Base-by-base conservation (phyloP, 2,329 filamentous ascomycete genomes). In the Alternaria brassicae region DNA sequence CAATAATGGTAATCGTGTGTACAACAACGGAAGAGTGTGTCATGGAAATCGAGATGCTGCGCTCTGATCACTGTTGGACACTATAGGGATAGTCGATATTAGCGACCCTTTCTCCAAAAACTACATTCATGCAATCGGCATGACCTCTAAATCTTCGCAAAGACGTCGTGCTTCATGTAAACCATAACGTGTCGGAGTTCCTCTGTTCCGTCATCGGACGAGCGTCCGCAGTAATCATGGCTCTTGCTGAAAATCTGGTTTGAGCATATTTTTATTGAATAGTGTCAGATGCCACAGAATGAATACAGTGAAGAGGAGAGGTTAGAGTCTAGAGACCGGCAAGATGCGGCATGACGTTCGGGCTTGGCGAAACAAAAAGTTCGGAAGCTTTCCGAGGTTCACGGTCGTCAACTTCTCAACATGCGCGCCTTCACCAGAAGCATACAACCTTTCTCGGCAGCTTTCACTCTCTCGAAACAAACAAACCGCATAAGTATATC, bases 351-450 rank as follows among this genome's bases (percentile, higher is more conserved):
- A 59, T 65, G 60, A 63, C 62, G 62, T 58, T 44, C 36, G 39
- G 39, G 23, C 62, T 65, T 65, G 62, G 62, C 62, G 12, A 15
- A 32, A 42, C 23, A 61, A 63, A 65, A 65, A 53, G 56, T 58
- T 60, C 53, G 44, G 60, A 56, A 56, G 30, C 30, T n/a, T 49
- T 55, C 56, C 53, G 54, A 60, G 56, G 50, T 42, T 30, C 32
- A 41, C 10, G 12, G 50, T 13, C 25, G 15, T 48, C 47, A 56
- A 42, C 60, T 54, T 58, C 52, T 51, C 53, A 61, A 53, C 25
- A 71, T 71, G 68, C 66, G 63, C 54, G 37, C 62, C 13, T 28
- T 70, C 39, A 47, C 42, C 25, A 58, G 62, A 39, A 60, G 60
- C 19, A 41, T 63, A 50, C 63, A 60, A 49, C 62, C 60, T 40